Conservation (phyloP, 192 early-diverging fungal genomes). For the Coemansia sp. region DNA sequence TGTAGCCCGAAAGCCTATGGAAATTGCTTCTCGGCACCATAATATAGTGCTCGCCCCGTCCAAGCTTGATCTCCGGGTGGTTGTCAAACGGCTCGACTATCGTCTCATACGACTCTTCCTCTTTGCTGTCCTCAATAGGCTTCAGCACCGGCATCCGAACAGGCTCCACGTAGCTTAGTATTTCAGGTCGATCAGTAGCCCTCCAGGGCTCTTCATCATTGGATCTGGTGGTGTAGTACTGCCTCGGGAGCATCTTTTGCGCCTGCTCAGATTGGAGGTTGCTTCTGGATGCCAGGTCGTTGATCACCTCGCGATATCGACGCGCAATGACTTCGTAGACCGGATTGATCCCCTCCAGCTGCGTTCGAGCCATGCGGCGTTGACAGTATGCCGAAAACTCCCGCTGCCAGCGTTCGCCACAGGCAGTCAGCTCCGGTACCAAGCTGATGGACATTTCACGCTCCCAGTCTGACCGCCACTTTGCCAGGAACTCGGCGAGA, state of each 20-base stretch:
- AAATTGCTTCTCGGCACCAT: background rate
- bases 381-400: constrained; percentile 26
- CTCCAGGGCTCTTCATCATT: no score
- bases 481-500: constrained; percentile 21
- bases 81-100: constrained; percentile 24
- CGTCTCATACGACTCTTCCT: background rate
- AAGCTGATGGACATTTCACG: constrained; percentile 25
- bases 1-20: constrained; percentile 17
- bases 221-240: constrained; percentile 1
- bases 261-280: constrained; percentile 6
- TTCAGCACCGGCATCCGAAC: constrained; percentile 1
- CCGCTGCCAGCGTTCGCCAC: constrained; percentile 16
- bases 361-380: constrained; percentile 9
- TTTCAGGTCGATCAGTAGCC: background rate
- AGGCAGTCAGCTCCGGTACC: constrained; percentile 19
- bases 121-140: background rate
- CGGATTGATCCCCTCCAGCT: background rate
- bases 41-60: constrained; percentile 23
- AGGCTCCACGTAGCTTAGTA: constrained; percentile 5
- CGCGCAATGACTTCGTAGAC: constrained; percentile 13
- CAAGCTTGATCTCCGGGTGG: constrained; percentile 20
- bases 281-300: constrained; percentile 3
- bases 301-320: constrained; percentile 17
- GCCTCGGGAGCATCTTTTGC: constrained; percentile 9
- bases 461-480: constrained; percentile 36